phyloP scores from a whole-genome alignment of 2,329 filamentous ascomycete species.

The Epichloe scottii region DNA sequence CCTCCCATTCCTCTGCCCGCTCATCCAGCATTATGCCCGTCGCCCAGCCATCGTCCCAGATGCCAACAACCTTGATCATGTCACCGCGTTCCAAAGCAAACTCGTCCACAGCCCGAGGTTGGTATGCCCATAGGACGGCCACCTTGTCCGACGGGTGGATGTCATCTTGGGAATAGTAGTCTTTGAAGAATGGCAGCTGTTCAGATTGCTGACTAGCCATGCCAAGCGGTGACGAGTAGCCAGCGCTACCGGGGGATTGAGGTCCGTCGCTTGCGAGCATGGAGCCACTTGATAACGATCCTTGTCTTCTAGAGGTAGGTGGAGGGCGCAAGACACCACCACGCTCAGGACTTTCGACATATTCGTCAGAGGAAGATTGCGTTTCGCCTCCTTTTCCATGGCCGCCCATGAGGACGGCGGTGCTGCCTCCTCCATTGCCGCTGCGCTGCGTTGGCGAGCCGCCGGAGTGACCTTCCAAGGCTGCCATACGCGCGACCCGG shows the following conservation, averaged over 20 bases:
- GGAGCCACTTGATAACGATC: slow-evolving; percentile 81
- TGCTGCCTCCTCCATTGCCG: slow-evolving; percentile 19
- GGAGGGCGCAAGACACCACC: slow-evolving; percentile 44
- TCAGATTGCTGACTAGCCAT: slow-evolving; percentile 85
- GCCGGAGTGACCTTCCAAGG: slow-evolving; percentile 63
- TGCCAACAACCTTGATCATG: slow-evolving; percentile 95
- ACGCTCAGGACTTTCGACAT: slow-evolving; percentile 56
- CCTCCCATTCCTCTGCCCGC: slow-evolving; percentile 80
- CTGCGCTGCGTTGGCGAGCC: slow-evolving; percentile 45
- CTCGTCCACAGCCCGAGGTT: slow-evolving; percentile 84
- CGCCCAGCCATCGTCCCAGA: slow-evolving; percentile 99
- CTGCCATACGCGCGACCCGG: slow-evolving; percentile 90
- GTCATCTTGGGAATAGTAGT: slow-evolving; percentile 96
- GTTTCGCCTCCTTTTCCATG: slow-evolving; percentile 35
- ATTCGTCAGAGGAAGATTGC: slow-evolving; percentile 60
- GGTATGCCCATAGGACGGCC: slow-evolving; percentile 89
- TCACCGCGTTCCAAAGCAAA: slow-evolving; percentile 89
- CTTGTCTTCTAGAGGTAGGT: slow-evolving; percentile 55
- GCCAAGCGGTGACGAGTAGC: slow-evolving; percentile 73
- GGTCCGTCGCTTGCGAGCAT: slow-evolving; percentile 57
- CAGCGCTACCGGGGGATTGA: slow-evolving; percentile 61
- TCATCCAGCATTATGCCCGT: slow-evolving; percentile 78
- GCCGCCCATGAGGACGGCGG: slow-evolving; percentile 33
- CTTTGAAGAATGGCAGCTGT: slow-evolving; percentile 91
- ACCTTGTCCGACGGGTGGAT: slow-evolving; percentile 87